These are phyloP conservation scores for Erodium texanum DNA, from an alignment of 441 rosid species.

Conservation along the genomic window DNA sequence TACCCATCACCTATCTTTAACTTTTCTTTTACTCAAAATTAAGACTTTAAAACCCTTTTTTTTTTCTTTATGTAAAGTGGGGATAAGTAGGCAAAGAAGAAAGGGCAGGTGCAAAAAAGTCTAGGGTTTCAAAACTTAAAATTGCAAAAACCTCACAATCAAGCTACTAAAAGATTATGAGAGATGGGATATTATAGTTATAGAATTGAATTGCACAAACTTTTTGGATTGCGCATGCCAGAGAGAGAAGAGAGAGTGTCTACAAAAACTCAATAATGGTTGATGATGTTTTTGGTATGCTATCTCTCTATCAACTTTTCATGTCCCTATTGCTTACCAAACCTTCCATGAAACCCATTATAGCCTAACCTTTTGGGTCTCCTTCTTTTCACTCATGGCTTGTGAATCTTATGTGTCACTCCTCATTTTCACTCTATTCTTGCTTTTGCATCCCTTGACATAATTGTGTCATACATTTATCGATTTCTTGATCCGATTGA, in stretches of 20 bases:
- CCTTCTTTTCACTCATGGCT: neutral
- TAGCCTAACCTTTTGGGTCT: neutral
- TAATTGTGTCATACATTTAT: neutral
- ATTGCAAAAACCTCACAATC: neutral
- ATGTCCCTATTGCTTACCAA: constrained; percentile 4
- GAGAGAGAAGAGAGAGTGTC: neutral
- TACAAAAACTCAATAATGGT: neutral
- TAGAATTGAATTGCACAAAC: no score
- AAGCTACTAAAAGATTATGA: no score
- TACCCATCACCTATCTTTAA: neutral
- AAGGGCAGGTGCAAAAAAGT: neutral
- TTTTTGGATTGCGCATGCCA: neutral
- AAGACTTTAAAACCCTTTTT: neutral
- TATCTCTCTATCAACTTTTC: neutral
- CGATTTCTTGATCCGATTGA: neutral
- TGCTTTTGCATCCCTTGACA: neutral
- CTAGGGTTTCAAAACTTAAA: neutral
- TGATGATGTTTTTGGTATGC: neutral
- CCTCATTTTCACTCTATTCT: neutral
- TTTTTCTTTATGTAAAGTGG: neutral
- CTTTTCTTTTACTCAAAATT: neutral
- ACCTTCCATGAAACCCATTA: neutral
- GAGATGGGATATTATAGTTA: no score
- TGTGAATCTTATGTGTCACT: neutral
- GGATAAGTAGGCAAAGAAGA: neutral